Evolutionary conservation across 169 alveolate genomes (phyloP), one percentile per base, ranked within the genome.

Genomic region (Cryptosporidium xiaoi): DNA sequence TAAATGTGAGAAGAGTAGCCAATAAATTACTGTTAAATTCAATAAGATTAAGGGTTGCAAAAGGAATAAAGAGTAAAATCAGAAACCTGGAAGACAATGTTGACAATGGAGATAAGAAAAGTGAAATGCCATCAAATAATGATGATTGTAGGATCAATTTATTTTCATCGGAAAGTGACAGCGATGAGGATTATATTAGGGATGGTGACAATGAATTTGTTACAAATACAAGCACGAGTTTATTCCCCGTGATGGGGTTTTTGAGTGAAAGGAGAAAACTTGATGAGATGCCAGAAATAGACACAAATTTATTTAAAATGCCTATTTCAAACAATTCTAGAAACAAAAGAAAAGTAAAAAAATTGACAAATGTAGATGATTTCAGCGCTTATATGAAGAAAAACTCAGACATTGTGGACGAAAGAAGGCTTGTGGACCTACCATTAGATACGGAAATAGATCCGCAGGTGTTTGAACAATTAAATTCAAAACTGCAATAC

Each of bases 401-500:
- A 4, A 48, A 15, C 29, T 51, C 48, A 15, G 53, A 20, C 7
- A 18, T 29, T 3, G 31, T 18, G 1, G 71, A 60, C 50, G 77
- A 62, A 40, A 77, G 71, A 44, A 77, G 87, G 64, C 48, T 77
- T 20, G 56, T 77, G 71, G 77, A 77, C 18, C 24, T 77, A 27
- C 87, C 87, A 7, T 40, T 91, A 6, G 90, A 90, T 44, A 66
- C 91, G 29, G 92, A 87, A 62, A 82, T 91, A 66, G 92, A 93
- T 82, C 93, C 93, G 53, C 93, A 93, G 0, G 65, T 92, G n/a
- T 94, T 93, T 51, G 94, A 93, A 51, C 93, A 91, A 53, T 82
- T 95, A 3, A 92, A 94, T 34, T 36, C 90, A 5, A 91, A 93
- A 69, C 66, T 92, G 36, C 93, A 92, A 58, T 94, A 93, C 71